These are phyloP conservation scores for Stagonosporopsis cucurbitacearum DNA, from an alignment of 2,329 filamentous ascomycete species.

Conservation along the genomic window DNA sequence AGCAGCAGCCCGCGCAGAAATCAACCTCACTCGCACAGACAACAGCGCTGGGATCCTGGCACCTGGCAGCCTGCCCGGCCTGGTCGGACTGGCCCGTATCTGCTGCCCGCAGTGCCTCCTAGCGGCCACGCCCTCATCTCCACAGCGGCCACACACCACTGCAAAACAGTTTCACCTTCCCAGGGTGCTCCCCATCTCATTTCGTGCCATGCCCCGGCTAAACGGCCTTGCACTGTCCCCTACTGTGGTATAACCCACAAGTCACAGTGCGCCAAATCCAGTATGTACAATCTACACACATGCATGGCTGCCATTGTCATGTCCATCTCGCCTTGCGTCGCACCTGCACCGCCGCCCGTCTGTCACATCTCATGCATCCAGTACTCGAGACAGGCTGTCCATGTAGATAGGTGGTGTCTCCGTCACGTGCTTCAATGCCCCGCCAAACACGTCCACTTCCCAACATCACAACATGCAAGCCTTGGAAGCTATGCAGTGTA, in stretches of 20 bases:
- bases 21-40: constrained; percentile 12
- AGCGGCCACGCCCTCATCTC: constrained; percentile 9
- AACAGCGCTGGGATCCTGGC: constrained; percentile 4
- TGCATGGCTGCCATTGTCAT: no score
- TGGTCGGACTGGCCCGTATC: background rate
- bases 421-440: constrained; percentile 12
- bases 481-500: no score
- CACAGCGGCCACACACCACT: no score
- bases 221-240: no score
- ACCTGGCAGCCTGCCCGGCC: constrained; percentile 4
- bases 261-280: no score
- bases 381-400: constrained; percentile 1
- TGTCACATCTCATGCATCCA: constrained; percentile 12
- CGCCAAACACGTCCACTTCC: no score
- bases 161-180: constrained; percentile 15
- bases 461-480: no score
- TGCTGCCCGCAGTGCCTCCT: constrained; percentile 1
- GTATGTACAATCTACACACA: no score
- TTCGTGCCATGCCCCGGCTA: constrained; percentile 15
- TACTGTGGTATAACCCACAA: no score
- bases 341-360: constrained; percentile 12
- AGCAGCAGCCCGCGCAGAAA: constrained; percentile 16
- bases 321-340: constrained; percentile 21
- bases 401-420: no score
- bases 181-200: constrained; percentile 10